Evolutionary conservation across 805 yeast genomes (phyloP), one percentile per base, ranked within the genome.

Genomic region (Schwanniomyces yamadae): DNA sequence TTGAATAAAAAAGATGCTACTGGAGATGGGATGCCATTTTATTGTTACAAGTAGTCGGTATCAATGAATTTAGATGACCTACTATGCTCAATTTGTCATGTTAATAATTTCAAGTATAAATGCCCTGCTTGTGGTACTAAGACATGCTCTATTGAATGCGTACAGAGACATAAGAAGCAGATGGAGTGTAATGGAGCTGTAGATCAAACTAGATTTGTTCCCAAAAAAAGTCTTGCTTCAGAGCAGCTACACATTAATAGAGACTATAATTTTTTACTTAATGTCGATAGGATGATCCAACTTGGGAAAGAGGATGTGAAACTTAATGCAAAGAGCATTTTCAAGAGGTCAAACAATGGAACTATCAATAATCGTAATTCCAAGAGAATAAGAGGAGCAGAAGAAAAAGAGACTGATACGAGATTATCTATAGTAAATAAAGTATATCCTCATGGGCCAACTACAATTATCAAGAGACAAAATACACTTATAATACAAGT

Each of bases 201-300:
- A 22, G 87, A 84, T 50, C 76, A 75, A 10, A 69, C 87, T 1
- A 62, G 63, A 30, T 87, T 78, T 51, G 61, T 84, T 1, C 49
- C 78, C 1, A 68, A 74, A 34, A 56, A 58, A 4, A 70, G 70
- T 2, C 57, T 88, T 6, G 40, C 54, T 8, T 44, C 51, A 23
- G 61, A 63, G 17, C 59, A 61, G 6, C 46, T 57, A 4, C 76
- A 79, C 30, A 75, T 89, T 5, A 88, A 89, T 52, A 61, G 97
- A 42, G 97, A 90, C 55, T 90, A 88, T 57, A 83, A 86, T 52
- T 86, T 85, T 51, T 59, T 90, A 21, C 66, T 76, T 39, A 66
- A 63, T 14, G 48, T 86, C 36, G 80, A 80, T 32, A 62, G 97
- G 28, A 57, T 70, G 2, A 65, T 88, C 10, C 69, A 71, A n/a